Conservation (phyloP, 2,329 filamentous ascomycete species). For the Fusarium sp. region DNA sequence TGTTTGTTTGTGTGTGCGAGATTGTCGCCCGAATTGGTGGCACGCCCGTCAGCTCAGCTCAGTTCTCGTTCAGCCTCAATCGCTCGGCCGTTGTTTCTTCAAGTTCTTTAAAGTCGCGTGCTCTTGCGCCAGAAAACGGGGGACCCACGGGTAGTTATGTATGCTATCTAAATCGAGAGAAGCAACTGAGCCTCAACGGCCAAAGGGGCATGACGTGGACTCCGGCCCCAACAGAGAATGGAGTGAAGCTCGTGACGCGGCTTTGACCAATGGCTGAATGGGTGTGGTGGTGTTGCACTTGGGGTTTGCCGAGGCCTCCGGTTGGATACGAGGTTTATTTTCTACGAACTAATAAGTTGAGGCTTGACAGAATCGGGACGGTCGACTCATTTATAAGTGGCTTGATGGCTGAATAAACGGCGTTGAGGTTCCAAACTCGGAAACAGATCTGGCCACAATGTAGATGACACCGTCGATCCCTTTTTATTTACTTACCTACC, state of each 20-base stretch:
- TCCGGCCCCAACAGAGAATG: conserved; percentile 29
- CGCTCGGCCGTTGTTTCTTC: background rate
- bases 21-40: conserved; percentile 18
- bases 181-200: conserved; percentile 28
- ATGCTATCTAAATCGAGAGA: conserved; percentile 7
- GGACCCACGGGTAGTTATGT: conserved; percentile 22
- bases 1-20: conserved; percentile 1
- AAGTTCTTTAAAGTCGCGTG: conserved; percentile 7
- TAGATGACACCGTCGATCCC: conserved; percentile 30
- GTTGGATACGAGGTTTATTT: conserved; percentile 35
- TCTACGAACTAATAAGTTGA: background rate
- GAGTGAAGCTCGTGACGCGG: conserved; percentile 44
- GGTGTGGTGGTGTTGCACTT: conserved; percentile 39
- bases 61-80: conserved; percentile 8
- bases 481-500: conserved; percentile 1
- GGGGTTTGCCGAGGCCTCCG: conserved; percentile 39
- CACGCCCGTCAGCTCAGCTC: conserved; percentile 20
- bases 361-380: conserved; percentile 7
- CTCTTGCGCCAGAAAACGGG: conserved; percentile 6
- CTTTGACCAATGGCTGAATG: conserved; percentile 31
- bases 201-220: conserved; percentile 39
- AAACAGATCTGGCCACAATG: conserved; percentile 24
- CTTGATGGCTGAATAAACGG: conserved; percentile 17
- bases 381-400: conserved; percentile 4
- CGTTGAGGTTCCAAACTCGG: conserved; percentile 9